phyloP scores from a whole-genome alignment of 257 asterid genomes.

The Fraxinus anomala region DNA sequence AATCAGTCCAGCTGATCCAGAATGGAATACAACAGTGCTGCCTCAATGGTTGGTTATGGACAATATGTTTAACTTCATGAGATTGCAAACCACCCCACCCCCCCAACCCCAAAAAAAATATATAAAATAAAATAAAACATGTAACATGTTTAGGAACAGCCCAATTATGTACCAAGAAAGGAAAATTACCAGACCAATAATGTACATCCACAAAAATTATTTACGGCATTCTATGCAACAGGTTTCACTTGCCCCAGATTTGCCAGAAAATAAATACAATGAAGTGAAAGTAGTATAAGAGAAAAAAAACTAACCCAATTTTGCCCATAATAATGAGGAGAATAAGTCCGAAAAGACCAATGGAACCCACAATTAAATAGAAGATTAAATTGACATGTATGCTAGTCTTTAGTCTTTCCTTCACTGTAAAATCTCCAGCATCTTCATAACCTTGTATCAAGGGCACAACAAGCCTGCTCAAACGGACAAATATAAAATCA shows the following conservation, averaged over 20 bases:
- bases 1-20: background rate
- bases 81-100: background rate
- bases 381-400: slow-evolving; percentile 86
- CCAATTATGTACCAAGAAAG: slow-evolving; percentile 11
- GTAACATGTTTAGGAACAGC: background rate
- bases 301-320: slow-evolving; percentile 61
- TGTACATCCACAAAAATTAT: slow-evolving; percentile 1
- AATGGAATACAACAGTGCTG: slow-evolving; percentile 1
- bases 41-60: slow-evolving; percentile 1
- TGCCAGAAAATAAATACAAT: slow-evolving; percentile 16
- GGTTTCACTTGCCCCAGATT: background rate
- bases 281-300: slow-evolving; percentile 23
- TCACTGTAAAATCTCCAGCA: slow-evolving; percentile 91
- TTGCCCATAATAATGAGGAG: slow-evolving; percentile 77
- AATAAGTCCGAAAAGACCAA: slow-evolving; percentile 93
- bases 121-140: background rate
- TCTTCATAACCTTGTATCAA: slow-evolving; percentile 99
- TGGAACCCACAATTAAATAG: slow-evolving; percentile 80
- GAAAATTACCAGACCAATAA: background rate
- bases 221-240: slow-evolving; percentile 5
- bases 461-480: slow-evolving; percentile 93
- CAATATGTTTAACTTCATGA: slow-evolving; percentile 7
- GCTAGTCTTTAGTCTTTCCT: slow-evolving; percentile 94
- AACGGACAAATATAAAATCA: slow-evolving; percentile 29
- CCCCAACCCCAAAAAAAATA: background rate